Conservation (phyloP, 2,329 filamentous ascomycete species). For the Thermomyces lanuginosus region DNA sequence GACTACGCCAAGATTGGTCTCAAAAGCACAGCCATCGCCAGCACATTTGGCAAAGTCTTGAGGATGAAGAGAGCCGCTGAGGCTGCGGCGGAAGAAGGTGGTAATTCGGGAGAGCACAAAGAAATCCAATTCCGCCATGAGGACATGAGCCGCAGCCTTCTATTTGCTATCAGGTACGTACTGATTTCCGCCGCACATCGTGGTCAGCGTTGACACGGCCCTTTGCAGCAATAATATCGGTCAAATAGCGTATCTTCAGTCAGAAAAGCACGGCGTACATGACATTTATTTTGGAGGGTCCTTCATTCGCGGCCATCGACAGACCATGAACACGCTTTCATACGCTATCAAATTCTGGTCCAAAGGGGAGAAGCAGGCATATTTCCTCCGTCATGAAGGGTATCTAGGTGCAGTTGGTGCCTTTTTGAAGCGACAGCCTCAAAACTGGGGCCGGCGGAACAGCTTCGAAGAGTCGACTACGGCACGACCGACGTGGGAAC, state of each 20-base stretch:
- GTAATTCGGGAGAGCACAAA: slow-evolving; percentile 20
- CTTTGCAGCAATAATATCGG: slow-evolving; percentile 76
- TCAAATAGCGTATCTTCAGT: slow-evolving; percentile 94
- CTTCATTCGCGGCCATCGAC: slow-evolving; percentile 88
- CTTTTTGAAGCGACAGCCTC: slow-evolving; percentile 78
- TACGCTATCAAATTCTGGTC: slow-evolving; percentile 98
- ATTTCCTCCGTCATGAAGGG: slow-evolving; percentile 88
- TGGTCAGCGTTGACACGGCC: neutral
- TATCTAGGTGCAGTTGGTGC: slow-evolving; percentile 89
- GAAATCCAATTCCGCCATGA: slow-evolving; percentile 50
- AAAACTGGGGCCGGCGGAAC: slow-evolving; percentile 74
- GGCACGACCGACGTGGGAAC: slow-evolving; percentile 7
- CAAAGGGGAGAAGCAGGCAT: slow-evolving; percentile 82
- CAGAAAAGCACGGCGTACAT: slow-evolving; percentile 77
- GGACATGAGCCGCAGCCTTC: slow-evolving; percentile 76
- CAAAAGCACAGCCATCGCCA: slow-evolving; percentile 89
- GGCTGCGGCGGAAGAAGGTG: slow-evolving; percentile 54
- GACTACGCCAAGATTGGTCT: slow-evolving; percentile 93
- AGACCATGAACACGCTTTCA: slow-evolving; percentile 93
- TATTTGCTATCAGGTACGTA: slow-evolving; percentile 64
- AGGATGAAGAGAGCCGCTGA: slow-evolving; percentile 79
- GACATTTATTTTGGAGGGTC: slow-evolving; percentile 96
- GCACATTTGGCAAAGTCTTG: slow-evolving; percentile 93
- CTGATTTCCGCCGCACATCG: slow-evolving; percentile 6
- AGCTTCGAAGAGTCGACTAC: slow-evolving; percentile 45